Conservation (phyloP, 495 filamentous ascomycete genomes). For the Melanomma pulvis-pyrius region DNA sequence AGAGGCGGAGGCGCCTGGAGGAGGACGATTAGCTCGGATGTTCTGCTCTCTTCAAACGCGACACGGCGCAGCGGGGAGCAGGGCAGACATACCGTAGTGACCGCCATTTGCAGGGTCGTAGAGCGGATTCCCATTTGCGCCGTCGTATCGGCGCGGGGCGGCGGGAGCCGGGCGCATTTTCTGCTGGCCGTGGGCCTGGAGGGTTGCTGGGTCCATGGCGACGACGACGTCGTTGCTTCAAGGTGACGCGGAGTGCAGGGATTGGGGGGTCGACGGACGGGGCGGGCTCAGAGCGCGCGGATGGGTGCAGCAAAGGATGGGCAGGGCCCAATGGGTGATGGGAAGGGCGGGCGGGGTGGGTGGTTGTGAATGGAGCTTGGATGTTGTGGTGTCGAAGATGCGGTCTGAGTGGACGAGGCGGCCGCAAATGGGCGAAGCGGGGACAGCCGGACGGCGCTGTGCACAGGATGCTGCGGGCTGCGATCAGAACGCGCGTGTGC, state of each 20-base stretch:
- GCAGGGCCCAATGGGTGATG: conserved; percentile 21
- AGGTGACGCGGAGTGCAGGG: conserved; percentile 26
- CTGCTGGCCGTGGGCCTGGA: conserved; percentile 57
- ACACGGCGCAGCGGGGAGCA: not conserved
- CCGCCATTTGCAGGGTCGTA: conserved; percentile 84
- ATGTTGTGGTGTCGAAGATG: conserved; percentile 32
- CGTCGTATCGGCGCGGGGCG: conserved; percentile 44
- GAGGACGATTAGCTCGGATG: conserved; percentile 26
- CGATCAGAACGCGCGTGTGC: conserved; percentile 30
- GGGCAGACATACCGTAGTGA: conserved; percentile 74
- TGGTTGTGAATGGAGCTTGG: conserved; percentile 24
- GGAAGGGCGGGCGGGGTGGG: conserved; percentile 13
- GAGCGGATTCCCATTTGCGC: conserved; percentile 53
- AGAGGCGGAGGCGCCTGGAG: conserved; percentile 74
- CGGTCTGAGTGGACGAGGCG: conserved; percentile 29
- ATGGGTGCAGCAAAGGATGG: conserved; percentile 10
- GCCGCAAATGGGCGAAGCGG: conserved; percentile 12
- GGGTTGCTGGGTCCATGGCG: conserved; percentile 60
- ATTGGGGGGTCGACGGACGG: not conserved
- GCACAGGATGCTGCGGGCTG: conserved; percentile 13
- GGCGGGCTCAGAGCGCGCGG: conserved; percentile 10
- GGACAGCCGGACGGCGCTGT: conserved; percentile 12
- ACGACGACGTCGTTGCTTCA: not conserved
- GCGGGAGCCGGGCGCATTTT: conserved; percentile 50
- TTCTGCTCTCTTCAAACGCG: not conserved